phyloP scores from a whole-genome alignment of 2,329 filamentous ascomycete genomes.

The Ophiobolus disseminans region DNA sequence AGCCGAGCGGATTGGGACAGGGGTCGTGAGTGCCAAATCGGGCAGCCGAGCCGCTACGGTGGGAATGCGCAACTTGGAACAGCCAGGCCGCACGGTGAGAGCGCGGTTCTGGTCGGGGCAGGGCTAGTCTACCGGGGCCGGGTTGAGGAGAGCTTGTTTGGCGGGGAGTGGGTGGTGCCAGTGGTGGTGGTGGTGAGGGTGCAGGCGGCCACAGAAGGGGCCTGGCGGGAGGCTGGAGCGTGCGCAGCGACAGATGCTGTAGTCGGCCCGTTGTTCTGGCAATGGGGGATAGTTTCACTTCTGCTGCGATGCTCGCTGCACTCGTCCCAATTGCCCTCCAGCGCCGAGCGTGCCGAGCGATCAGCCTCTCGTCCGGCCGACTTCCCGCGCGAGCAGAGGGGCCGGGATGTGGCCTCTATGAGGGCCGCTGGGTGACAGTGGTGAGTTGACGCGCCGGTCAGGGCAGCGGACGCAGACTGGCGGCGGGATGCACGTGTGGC shows the following conservation, averaged over 20 bases:
- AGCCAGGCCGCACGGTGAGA: too few species aligned
- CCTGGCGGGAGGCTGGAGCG: conserved; percentile 8
- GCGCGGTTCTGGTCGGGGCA: conserved; percentile 32
- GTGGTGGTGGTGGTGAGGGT: too few species aligned
- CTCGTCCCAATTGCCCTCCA: conserved; percentile 29
- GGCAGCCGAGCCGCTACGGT: conserved; percentile 43
- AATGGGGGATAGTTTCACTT: conserved; percentile 30
- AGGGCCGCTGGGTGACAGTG: too few species aligned
- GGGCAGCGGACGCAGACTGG: conserved; percentile 25
- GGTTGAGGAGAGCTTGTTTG: conserved; percentile 27
- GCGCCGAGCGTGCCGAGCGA: conserved; percentile 47
- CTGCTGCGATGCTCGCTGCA: conserved; percentile 33
- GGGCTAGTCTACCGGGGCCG: conserved; percentile 4
- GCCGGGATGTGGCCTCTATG: conserved; percentile 12
- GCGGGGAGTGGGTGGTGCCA: conserved; percentile 25
- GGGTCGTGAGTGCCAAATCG: too few species aligned
- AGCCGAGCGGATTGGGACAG: background rate
- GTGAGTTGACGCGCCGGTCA: conserved; percentile 28
- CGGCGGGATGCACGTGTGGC: conserved; percentile 45
- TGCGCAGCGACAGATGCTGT: conserved; percentile 6
- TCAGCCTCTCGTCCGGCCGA: conserved; percentile 44
- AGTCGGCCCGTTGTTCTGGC: conserved; percentile 44
- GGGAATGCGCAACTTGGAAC: too few species aligned
- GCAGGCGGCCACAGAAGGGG: conserved; percentile 26
- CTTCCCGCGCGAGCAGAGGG: conserved; percentile 20